phyloP scores from a whole-genome alignment of 257 asterid genomes.

The Echium plantagineum region DNA sequence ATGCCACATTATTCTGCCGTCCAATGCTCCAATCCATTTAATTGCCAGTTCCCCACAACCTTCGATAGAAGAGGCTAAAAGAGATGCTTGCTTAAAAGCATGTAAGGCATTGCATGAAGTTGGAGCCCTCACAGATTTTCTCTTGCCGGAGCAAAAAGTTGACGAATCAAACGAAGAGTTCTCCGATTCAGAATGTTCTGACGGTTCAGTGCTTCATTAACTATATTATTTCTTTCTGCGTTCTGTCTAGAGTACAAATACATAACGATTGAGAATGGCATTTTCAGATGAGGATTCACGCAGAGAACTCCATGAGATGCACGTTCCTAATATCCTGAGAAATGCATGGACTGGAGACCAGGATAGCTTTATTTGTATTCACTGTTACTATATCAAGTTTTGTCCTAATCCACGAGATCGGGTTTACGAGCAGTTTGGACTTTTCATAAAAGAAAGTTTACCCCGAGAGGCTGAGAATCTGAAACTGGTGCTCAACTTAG shows the following conservation, averaged over 20 bases:
- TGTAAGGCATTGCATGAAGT: slow-evolving; percentile 76
- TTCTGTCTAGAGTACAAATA: background rate
- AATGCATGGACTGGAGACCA: slow-evolving; percentile 41
- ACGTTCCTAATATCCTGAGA: slow-evolving; percentile 72
- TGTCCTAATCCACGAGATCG: slow-evolving; percentile 75
- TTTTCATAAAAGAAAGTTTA: slow-evolving; percentile 64
- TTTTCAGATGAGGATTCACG: slow-evolving; percentile 59
- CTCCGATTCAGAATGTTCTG: slow-evolving; percentile 51
- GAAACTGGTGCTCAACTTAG: slow-evolving; percentile 72
- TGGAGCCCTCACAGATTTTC: slow-evolving; percentile 87
- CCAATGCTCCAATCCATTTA: slow-evolving; percentile 81
- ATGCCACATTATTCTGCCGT: slow-evolving; percentile 68
- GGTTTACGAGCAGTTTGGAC: slow-evolving; percentile 60
- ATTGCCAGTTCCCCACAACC: slow-evolving; percentile 53
- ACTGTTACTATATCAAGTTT: slow-evolving; percentile 51
- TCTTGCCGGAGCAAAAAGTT: slow-evolving; percentile 63
- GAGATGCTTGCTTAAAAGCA: slow-evolving; percentile 87
- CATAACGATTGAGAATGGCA: slow-evolving; percentile 13
- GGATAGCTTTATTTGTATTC: slow-evolving; percentile 36
- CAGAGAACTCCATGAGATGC: slow-evolving; percentile 84
- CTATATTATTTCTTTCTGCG: slow-evolving; percentile 6
- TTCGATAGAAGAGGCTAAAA: slow-evolving; percentile 67
- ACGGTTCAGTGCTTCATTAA: slow-evolving; percentile 36
- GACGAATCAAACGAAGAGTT: slow-evolving; percentile 27
- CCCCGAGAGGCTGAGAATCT: slow-evolving; percentile 75